phyloP scores from a whole-genome alignment of 2,329 filamentous ascomycete species.

The Podosphaera xanthii region DNA sequence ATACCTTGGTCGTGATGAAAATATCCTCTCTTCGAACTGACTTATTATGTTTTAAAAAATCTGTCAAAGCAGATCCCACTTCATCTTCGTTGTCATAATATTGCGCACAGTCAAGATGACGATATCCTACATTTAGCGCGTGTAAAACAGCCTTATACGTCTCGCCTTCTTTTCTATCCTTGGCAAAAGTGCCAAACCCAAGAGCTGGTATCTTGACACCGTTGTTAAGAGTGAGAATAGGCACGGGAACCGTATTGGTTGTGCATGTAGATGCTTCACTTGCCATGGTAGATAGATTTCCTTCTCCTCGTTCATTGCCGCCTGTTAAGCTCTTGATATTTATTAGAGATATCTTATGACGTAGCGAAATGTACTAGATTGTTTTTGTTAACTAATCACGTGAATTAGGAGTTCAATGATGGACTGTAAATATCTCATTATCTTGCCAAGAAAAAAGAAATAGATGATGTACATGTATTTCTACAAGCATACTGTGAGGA shows the following conservation, averaged over 20 bases:
- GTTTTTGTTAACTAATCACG: too few relatives aligned
- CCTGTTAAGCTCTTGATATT: too few relatives aligned
- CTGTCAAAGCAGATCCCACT: slow-evolving; percentile 54
- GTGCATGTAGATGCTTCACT: slow-evolving; percentile 9
- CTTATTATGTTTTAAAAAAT: slow-evolving; percentile 34
- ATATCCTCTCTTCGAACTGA: slow-evolving; percentile 60
- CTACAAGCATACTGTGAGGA: too few relatives aligned
- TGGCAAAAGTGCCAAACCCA: slow-evolving; percentile 22
- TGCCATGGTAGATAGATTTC: slow-evolving; percentile 6
- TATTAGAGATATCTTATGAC: too few relatives aligned
- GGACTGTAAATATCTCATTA: too few relatives aligned
- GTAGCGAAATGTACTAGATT: too few relatives aligned
- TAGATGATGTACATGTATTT: too few relatives aligned
- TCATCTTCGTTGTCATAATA: slow-evolving; percentile 66
- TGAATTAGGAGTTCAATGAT: too few relatives aligned
- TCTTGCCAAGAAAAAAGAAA: too few relatives aligned
- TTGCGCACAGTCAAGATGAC: slow-evolving; percentile 48
- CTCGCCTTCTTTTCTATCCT: slow-evolving; percentile 18
- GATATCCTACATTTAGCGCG: slow-evolving; percentile 44
- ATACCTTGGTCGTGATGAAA: slow-evolving; percentile 70
- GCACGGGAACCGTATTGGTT: slow-evolving; percentile 3
- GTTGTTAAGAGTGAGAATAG: slow-evolving; percentile 17
- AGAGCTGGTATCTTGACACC: slow-evolving; percentile 19
- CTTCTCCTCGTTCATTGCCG: background rate
- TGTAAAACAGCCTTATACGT: slow-evolving; percentile 27